Percentiles rank a stretch among this genome's conserved stretches.
These are phyloP conservation scores for Neotropicomus parvogracilis DNA, from an alignment of 1,284 basidiomycete genomes.

Conservation along the genomic window DNA sequence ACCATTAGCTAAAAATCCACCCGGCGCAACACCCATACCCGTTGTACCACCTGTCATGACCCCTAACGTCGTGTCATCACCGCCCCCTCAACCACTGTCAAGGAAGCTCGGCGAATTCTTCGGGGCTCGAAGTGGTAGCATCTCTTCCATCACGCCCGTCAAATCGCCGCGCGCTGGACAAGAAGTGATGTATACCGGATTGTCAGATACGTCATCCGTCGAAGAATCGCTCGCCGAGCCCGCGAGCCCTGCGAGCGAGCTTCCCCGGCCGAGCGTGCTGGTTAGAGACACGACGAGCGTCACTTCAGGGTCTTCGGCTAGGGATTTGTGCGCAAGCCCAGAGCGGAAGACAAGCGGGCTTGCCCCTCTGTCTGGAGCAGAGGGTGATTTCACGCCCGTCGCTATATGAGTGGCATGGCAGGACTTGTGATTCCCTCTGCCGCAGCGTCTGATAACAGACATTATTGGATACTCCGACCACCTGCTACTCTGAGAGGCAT, in stretches of 20 bases:
- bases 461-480: constrained; percentile 16
- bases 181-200: constrained; percentile 42
- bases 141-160: constrained; percentile 40
- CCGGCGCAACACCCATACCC: constrained; percentile 26
- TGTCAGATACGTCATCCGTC: constrained; percentile 54
- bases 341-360: constrained; percentile 24
- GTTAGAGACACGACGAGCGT: constrained; percentile 37
- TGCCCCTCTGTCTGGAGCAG: constrained; percentile 9
- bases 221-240: constrained; percentile 46
- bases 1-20: constrained; percentile 27
- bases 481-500: constrained; percentile 8
- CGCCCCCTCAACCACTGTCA: constrained; percentile 41
- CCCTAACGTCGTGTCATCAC: constrained; percentile 21
- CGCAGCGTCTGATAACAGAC: constrained; percentile 12
- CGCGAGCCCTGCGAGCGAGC: constrained; percentile 48
- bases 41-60: constrained; percentile 31
- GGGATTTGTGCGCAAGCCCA: constrained; percentile 30
- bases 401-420: constrained; percentile 25
- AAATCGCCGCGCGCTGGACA: constrained; percentile 35
- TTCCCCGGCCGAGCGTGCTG: constrained; percentile 33
- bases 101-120: constrained; percentile 70
- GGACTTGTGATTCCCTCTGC: constrained; percentile 17
- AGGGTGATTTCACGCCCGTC: constrained; percentile 28
- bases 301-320: constrained; percentile 26
- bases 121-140: constrained; percentile 46